These are phyloP conservation scores for Pyricularia grisea DNA, from an alignment of 2,329 filamentous ascomycete species.

Conservation along the genomic window DNA sequence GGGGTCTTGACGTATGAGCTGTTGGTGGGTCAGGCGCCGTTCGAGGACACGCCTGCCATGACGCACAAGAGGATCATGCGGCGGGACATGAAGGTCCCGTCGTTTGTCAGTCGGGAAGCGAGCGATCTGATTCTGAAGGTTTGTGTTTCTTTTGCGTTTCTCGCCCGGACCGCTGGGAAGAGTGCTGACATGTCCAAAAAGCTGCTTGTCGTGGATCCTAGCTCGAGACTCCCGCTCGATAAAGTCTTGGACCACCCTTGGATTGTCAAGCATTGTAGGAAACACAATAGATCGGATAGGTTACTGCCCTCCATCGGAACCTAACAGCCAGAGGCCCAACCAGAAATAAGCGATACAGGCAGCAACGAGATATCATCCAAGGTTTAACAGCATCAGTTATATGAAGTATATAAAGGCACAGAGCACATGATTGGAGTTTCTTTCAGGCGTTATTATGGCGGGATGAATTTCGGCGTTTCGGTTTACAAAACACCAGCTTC, in stretches of 20 bases:
- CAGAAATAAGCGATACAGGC: background rate
- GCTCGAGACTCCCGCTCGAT: background rate
- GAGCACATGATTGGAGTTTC: too few species aligned
- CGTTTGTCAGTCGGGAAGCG: slow-evolving; percentile 9
- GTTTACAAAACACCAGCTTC: too few species aligned
- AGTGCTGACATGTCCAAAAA: background rate
- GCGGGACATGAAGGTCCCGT: slow-evolving; percentile 4
- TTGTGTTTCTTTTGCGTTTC: too few species aligned
- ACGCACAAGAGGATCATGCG: slow-evolving; percentile 5
- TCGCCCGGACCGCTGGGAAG: too few species aligned
- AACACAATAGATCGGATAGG: background rate
- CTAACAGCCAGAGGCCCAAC: background rate
- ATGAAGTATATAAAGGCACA: too few species aligned
- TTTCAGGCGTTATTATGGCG: too few species aligned
- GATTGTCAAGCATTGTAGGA: background rate
- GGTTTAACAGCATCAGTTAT: too few species aligned
- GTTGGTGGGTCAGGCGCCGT: slow-evolving; percentile 7
- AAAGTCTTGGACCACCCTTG: background rate
- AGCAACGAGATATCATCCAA: background rate
- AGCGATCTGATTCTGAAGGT: too few species aligned
- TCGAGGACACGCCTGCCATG: slow-evolving; percentile 7
- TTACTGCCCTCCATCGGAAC: background rate
- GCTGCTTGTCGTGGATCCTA: background rate
- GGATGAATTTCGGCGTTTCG: too few species aligned
- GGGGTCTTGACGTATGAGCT: slow-evolving; percentile 5